Conservation (phyloP, 345 rosid species). For the Citrus mangshanensis region DNA sequence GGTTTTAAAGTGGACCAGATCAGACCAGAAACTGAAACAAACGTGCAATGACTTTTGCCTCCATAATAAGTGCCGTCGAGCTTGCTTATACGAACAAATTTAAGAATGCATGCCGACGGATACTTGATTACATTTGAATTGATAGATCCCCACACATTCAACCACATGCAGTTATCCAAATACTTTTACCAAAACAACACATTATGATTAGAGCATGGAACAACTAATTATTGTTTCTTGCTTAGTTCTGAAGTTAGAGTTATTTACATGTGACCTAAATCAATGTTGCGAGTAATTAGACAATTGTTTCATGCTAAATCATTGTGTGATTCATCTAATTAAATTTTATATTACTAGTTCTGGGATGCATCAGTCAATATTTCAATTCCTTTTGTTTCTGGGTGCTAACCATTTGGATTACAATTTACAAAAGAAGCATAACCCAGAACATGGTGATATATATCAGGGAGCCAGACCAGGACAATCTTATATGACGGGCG, state of each 20-base stretch:
- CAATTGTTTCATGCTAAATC: neutral
- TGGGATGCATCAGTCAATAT: neutral
- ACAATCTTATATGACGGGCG: neutral
- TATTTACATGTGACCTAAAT: neutral
- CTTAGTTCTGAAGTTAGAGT: neutral
- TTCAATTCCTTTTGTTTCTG: neutral
- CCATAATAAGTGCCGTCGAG: neutral
- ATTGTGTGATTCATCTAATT: neutral
- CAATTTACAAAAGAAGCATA: neutral
- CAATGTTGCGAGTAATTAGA: neutral
- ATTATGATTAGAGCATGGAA: slow-evolving; percentile 4
- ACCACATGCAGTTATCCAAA: neutral
- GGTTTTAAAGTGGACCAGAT: neutral
- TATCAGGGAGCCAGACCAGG: neutral
- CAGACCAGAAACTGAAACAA: neutral
- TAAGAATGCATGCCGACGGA: neutral
- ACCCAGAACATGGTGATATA: neutral
- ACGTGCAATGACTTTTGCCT: neutral
- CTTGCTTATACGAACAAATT: neutral
- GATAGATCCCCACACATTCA: neutral
- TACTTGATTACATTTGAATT: neutral
- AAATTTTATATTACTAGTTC: neutral
- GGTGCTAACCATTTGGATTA: neutral
- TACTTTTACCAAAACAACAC: neutral
- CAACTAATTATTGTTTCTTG: slow-evolving; percentile 11